A percentile compares a stretch with the other conserved stretches of the same genome.
phyloP scores from a whole-genome alignment of 208 protist species.

The Balamuthia mandrillaris region DNA sequence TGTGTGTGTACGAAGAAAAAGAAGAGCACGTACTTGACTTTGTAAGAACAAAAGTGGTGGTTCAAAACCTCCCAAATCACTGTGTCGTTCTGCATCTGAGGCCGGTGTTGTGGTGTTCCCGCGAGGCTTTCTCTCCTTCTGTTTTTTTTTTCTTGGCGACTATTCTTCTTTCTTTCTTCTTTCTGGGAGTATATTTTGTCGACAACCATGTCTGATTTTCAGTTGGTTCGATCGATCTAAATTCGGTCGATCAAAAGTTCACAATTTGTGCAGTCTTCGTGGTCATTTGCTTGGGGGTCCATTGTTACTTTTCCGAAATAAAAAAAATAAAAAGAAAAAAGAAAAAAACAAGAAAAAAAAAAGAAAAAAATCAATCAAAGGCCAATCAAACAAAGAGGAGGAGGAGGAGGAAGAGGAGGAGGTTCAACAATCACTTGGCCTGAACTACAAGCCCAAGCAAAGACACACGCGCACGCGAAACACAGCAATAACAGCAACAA shows the following conservation, averaged over 20 bases:
- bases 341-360: background rate
- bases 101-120: background rate
- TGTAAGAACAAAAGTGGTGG: conserved; percentile 82
- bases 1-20: background rate
- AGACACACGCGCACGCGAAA: no score
- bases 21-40: conserved; percentile 61
- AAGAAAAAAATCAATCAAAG: background rate
- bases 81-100: conserved; percentile 70
- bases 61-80: conserved; percentile 87
- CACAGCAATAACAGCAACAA: background rate
- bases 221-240: background rate
- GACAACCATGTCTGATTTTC: background rate
- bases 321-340: background rate
- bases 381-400: background rate
- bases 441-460: no score
- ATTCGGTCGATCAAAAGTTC: background rate
- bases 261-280: no score
- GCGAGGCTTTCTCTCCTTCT: background rate
- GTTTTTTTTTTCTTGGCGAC: no score
- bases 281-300: no score
- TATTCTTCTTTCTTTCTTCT: no score
- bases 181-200: background rate
- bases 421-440: no score
- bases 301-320: no score
- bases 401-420: background rate